Evolutionary conservation across 176 grass and related monocot genomes (phyloP).

Genomic region (Pharus latifolius): DNA sequence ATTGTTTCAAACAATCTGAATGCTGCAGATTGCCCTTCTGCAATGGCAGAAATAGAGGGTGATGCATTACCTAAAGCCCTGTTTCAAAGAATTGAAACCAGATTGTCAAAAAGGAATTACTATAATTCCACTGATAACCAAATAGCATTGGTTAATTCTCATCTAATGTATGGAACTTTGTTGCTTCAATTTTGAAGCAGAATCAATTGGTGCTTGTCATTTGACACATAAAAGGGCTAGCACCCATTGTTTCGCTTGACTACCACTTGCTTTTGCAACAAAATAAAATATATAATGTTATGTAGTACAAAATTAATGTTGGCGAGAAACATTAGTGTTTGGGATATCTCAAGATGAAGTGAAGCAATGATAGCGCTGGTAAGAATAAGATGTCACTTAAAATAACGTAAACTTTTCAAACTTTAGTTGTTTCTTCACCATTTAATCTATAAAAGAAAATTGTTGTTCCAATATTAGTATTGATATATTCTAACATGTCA

Average conservation of each 20-base stretch:
- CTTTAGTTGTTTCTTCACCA: neutral
- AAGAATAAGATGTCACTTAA: neutral
- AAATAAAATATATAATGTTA: too few relatives aligned
- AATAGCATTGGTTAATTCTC: neutral
- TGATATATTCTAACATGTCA: neutral
- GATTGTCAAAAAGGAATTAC: neutral
- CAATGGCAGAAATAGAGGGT: conserved; percentile 63
- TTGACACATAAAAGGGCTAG: neutral
- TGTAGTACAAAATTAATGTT: too few relatives aligned
- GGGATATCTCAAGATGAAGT: too few relatives aligned
- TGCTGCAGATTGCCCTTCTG: conserved; percentile 73
- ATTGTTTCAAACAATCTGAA: conserved; percentile 64
- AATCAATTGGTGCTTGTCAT: neutral
- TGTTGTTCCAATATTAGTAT: neutral
- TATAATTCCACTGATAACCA: neutral
- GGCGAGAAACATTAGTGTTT: too few relatives aligned
- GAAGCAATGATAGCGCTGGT: neutral
- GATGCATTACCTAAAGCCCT: conserved; percentile 74
- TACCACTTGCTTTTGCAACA: too few relatives aligned
- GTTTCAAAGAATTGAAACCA: conserved; percentile 8
- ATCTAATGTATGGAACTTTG: too few relatives aligned
- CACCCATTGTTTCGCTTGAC: too few relatives aligned
- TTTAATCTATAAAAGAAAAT: neutral
- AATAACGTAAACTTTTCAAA: neutral
- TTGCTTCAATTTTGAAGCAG: neutral